A percentile compares a stretch with the other conserved stretches of the same genome.
These are phyloP conservation scores for Tolypocladium endophyticum DNA, from an alignment of 2,329 filamentous ascomycete genomes.

Conservation along the genomic window DNA sequence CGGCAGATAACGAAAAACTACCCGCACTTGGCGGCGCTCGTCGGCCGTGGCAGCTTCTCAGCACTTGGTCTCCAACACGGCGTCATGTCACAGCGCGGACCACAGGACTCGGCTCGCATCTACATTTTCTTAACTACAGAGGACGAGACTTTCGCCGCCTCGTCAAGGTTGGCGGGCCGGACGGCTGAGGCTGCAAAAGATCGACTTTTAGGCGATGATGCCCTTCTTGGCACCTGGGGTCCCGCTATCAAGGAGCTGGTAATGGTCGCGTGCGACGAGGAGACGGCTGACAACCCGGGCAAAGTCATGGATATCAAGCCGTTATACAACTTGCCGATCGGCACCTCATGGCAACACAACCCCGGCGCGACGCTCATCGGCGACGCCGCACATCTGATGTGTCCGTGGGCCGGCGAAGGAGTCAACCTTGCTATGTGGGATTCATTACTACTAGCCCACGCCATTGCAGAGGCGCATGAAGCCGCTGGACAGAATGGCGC, in stretches of 20 bases:
- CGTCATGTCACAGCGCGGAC: neutral
- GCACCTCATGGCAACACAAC: conserved; percentile 27
- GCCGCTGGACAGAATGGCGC: neutral
- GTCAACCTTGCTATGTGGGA: conserved; percentile 44
- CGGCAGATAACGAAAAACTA: neutral
- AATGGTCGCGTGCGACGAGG: conserved; percentile 14
- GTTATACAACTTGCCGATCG: conserved; percentile 30
- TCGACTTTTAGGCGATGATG: conserved; percentile 6
- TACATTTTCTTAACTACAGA: neutral
- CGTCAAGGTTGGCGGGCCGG: neutral
- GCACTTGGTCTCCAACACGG: neutral
- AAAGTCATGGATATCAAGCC: conserved; percentile 10
- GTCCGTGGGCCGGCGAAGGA: conserved; percentile 39
- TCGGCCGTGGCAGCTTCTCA: neutral
- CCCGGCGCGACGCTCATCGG: conserved; percentile 38
- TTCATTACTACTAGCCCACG: conserved; percentile 28
- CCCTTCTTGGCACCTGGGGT: conserved; percentile 15
- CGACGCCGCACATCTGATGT: conserved; percentile 44
- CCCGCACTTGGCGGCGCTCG: neutral
- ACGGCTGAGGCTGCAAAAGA: conserved; percentile 11
- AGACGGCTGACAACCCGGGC: conserved; percentile 3
- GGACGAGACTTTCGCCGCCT: conserved; percentile 8
- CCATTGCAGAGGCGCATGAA: conserved; percentile 10
- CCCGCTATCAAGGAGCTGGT: conserved; percentile 17
- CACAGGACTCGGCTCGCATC: neutral